Evolutionary conservation across 2,329 filamentous ascomycete species (phyloP), one percentile per base, ranked within the genome.

Genomic region (Chrysoporthe puriensis): DNA sequence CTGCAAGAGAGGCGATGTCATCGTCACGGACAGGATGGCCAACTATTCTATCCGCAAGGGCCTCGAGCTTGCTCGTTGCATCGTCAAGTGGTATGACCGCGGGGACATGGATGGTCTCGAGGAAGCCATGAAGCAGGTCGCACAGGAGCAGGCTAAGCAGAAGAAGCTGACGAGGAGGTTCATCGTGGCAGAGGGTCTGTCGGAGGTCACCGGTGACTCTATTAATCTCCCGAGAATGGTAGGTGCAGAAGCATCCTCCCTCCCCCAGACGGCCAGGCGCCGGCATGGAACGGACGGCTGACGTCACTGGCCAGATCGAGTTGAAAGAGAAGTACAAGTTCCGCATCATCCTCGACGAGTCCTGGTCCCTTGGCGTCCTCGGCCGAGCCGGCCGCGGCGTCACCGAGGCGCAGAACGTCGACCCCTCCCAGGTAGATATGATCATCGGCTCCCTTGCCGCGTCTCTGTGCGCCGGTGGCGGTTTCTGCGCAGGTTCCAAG

Each of bases 291-390:
- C 3, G 54, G 11, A 61, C 57, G 5, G 7, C 59, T 60, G 9
- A 61, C 9, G 9, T 60, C n/a, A 7, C 0, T 18, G 4, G 36
- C 43, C 72, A 93, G 91, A 85, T 98, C 71, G 95, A 97, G 77
- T 85, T 99, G 73, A 97, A 97, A 81, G 89, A 94, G 73, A 92
- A 91, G 78, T 97, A 98, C 86, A 99, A 97, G 82, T 99, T 98
- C 83, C 93, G 96, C 74, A 88, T 99, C 66, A 97, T 98, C 72
- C 89, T 99, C 48, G 96, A 99, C 78, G 96, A 99, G 83, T 97
- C 94, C 1, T 97, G 93, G 91, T 97, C 94, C 0, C 99, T 98
- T 77, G 96, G 95, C 69, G 92, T 98, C 21, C 86, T 99, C 5
- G 96, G 96, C 60, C 88, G 94, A 70, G 97, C 93, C 36, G 96